Evolutionary conservation across 176 grass and related monocot species (phyloP).

Genomic region (Cenchrus purpureus): DNA sequence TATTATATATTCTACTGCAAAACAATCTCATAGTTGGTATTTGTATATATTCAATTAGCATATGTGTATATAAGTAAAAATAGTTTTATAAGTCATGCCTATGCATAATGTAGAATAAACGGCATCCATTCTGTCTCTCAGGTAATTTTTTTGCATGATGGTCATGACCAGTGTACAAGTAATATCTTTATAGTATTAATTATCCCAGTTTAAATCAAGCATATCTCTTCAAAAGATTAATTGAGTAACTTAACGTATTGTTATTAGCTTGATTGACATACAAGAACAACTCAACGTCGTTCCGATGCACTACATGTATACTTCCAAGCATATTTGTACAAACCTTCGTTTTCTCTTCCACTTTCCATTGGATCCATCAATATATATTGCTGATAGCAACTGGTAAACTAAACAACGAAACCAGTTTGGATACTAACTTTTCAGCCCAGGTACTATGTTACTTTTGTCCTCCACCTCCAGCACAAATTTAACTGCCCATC

Average conservation of each 20-base stretch:
- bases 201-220: too few relatives aligned
- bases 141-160: background rate
- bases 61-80: background rate
- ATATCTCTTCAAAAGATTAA: background rate
- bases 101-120: background rate
- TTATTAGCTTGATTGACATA: background rate
- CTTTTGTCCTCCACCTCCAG: background rate
- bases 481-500: conserved; percentile 13
- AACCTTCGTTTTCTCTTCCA: background rate
- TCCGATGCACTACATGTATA: conserved; percentile 20
- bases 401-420: conserved; percentile 17
- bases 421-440: conserved; percentile 25
- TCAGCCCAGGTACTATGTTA: background rate
- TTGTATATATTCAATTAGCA: background rate
- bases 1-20: background rate
- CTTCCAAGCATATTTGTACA: conserved; percentile 31
- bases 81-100: background rate
- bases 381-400: conserved; percentile 18
- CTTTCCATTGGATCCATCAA: conserved; percentile 19
- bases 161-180: too few relatives aligned
- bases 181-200: too few relatives aligned
- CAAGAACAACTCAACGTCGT: background rate
- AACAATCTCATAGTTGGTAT: background rate
- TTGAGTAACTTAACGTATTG: background rate
- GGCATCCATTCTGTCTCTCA: background rate